Base-by-base conservation (phyloP, 2,329 filamentous ascomycete genomes). In the Penicillium sp. region DNA sequence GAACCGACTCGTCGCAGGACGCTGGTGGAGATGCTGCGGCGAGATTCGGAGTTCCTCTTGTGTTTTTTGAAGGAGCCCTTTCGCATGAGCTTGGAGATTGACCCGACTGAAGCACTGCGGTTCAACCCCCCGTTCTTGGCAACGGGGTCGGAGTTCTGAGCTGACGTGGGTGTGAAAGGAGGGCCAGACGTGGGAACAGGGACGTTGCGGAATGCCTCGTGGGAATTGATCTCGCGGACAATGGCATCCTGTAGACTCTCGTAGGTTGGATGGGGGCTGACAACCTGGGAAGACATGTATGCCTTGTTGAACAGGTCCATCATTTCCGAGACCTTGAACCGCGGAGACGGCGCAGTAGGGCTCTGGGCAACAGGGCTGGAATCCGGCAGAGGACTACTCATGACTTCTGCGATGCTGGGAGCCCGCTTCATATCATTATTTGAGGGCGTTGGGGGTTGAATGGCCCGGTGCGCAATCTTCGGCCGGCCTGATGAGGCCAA, bases 241-340 rank as follows among this genome's bases (percentile, higher is more conserved):
- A 75, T 75, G 14, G 72, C 66, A 60, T 75, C 73, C 51, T 75
- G 71, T 13, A 75, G 57, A 5, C 68, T 69, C 53, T 75, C 72
- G 47, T 71, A 72, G 1, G 70, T 73, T 13, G 73, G 67, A 40
- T 70, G 62, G 2, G 67, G 54, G n/a, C 59, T 66, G 7, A 63
- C 47, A 8, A 50, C 53, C 41, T 67, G 64, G 6, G 62, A 62
- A 2, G 70, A 66, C 31, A 46, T 58, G 41, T 69, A 73, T 5
- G 71, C 70, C 56, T 73, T 69, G 45, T 60, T 70, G 45, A 75
- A 72, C 55, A 75, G 58, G 24, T 69, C 67, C 70, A 75, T 74
- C 28, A 75, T 70, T 49, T 75, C 72, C 5, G 69, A 64, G 14
- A 68, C 61, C 44, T 71, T 73, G 45, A 68, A 65, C 16, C 60